A percentile compares a stretch with the other conserved stretches of the same genome.
Conservation (phyloP, 805 yeast species). For the Saccharomycopsis capsularis region DNA sequence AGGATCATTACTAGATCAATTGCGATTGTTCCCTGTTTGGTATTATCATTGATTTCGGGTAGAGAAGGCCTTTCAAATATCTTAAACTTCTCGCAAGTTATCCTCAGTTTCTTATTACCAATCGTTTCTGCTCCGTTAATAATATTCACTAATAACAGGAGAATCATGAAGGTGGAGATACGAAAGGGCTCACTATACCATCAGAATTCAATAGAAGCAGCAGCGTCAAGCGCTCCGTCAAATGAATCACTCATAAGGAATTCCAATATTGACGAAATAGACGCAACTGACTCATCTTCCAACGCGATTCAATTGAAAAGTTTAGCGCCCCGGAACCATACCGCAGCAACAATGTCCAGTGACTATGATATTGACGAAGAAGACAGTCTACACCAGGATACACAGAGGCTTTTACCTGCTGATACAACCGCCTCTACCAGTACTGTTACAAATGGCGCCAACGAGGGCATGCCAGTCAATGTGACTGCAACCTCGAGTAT, state of each 20-base stretch:
- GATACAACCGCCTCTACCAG: no score
- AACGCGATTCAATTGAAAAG: not conserved
- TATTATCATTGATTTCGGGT: conserved; percentile 67
- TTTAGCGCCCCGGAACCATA: no score
- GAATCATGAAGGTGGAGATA: conserved; percentile 49
- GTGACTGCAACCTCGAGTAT: no score
- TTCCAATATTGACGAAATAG: not conserved
- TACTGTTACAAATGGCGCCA: no score
- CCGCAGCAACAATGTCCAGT: not conserved
- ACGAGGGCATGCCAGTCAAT: no score
- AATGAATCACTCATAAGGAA: not conserved
- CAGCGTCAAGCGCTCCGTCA: not conserved
- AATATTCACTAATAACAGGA: conserved; percentile 65
- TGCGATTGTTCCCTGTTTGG: conserved; percentile 78
- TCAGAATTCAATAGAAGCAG: not conserved
- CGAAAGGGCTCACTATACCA: conserved; percentile 7
- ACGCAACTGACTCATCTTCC: not conserved
- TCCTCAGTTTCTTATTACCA: conserved; percentile 72
- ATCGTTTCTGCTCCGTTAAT: conserved; percentile 84
- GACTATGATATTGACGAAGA: not conserved
- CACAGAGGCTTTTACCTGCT: no score
- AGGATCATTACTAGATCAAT: conserved; percentile 74
- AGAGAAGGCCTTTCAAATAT: conserved; percentile 73
- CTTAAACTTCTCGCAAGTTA: conserved; percentile 77
- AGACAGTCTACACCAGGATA: not conserved